Evolutionary conservation across 257 asterid genomes (phyloP).

Genomic region (Solanum gandarillasii): DNA sequence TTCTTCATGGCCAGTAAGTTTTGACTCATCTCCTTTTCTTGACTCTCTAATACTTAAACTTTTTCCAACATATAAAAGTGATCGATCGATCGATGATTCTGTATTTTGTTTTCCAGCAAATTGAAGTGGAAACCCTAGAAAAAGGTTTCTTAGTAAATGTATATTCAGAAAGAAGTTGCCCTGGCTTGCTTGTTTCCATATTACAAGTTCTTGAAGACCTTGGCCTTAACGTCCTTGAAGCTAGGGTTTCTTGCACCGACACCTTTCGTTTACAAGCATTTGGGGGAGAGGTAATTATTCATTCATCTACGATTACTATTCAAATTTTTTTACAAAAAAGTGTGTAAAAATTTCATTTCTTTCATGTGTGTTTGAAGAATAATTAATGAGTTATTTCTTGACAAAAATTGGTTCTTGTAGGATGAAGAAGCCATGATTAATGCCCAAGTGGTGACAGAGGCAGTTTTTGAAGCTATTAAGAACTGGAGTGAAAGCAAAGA

Average conservation of each 20-base stretch:
- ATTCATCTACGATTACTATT: neutral
- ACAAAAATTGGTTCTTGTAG: slow-evolving; percentile 16
- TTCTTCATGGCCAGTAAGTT: slow-evolving; percentile 35
- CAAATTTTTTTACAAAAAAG: neutral
- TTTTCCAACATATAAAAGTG: neutral
- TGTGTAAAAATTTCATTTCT: neutral
- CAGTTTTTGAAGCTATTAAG: slow-evolving; percentile 56
- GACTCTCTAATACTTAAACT: neutral
- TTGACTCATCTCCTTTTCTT: neutral
- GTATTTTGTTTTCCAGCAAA: slow-evolving; percentile 28
- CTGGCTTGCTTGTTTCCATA: slow-evolving; percentile 59
- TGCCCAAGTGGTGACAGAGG: slow-evolving; percentile 52
- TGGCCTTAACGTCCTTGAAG: slow-evolving; percentile 71
- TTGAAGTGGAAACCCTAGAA: slow-evolving; percentile 74
- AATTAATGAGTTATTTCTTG: neutral
- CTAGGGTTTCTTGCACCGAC: slow-evolving; percentile 82
- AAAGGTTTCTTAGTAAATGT: slow-evolving; percentile 71
- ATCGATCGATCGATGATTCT: neutral
- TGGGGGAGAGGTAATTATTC: slow-evolving; percentile 55
- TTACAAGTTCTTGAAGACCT: slow-evolving; percentile 70
- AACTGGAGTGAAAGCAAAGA: slow-evolving; percentile 46
- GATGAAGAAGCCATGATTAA: slow-evolving; percentile 33
- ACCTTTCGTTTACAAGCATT: slow-evolving; percentile 67
- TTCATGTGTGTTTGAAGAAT: neutral
- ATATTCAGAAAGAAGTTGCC: slow-evolving; percentile 46